Evolutionary conservation across 352 stramenopile genomes (phyloP).

Genomic region (Elongisporangium prolatum): DNA sequence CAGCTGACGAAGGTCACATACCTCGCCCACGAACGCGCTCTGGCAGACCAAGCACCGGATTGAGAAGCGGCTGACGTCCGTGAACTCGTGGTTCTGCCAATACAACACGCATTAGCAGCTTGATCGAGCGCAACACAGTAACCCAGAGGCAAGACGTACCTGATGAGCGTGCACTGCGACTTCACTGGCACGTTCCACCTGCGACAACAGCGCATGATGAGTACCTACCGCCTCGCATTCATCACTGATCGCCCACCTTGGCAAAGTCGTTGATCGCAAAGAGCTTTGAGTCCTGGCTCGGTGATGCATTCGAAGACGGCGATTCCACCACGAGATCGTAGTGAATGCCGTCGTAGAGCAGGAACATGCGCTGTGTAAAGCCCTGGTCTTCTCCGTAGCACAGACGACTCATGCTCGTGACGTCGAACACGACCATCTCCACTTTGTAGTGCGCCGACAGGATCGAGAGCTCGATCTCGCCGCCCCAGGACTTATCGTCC

Average conservation of each 20-base stretch:
- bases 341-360: constrained; percentile 85
- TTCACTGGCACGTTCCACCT: constrained; percentile 74
- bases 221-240: neutral
- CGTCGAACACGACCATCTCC: constrained; percentile 84
- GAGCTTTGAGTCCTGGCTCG: constrained; percentile 53
- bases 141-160: constrained; percentile 11
- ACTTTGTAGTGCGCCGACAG: constrained; percentile 70
- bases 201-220: neutral
- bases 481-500: constrained; percentile 78
- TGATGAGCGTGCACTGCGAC: constrained; percentile 80
- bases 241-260: constrained; percentile 43
- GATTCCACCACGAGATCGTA: constrained; percentile 79
- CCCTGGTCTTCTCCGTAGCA: constrained; percentile 82
- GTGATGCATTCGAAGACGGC: constrained; percentile 31
- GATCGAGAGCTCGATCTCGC: constrained; percentile 86
- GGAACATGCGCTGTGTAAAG: constrained; percentile 78
- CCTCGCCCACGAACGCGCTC: constrained; percentile 59
- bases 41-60: constrained; percentile 72
- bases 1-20: constrained; percentile 4
- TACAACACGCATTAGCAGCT: too few species aligned
- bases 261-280: constrained; percentile 83
- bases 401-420: constrained; percentile 79
- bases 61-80: constrained; percentile 62
- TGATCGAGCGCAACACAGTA: neutral
- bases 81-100: constrained; percentile 73